Evolutionary conservation across 495 filamentous ascomycete species (phyloP).

Genomic region (Peziza echinospora): DNA sequence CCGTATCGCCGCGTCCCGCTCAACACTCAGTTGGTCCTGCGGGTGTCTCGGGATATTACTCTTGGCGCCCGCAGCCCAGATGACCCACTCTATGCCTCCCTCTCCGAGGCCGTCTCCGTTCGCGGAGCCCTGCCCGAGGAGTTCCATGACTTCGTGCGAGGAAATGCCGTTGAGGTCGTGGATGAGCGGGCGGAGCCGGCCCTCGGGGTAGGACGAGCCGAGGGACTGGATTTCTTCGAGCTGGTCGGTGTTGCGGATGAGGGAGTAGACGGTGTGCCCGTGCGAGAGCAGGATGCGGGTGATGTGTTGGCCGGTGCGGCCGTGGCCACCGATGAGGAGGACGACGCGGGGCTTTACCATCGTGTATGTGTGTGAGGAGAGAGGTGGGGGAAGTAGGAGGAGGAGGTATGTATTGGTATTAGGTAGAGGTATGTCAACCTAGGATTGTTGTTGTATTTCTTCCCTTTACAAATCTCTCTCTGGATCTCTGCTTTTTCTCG

Average conservation of each 20-base stretch:
- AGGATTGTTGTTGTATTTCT: too few species aligned
- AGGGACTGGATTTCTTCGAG: constrained; percentile 38
- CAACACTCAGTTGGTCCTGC: background rate
- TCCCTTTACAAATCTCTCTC: too few species aligned
- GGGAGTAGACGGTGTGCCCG: constrained; percentile 52
- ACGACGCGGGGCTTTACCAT: too few species aligned
- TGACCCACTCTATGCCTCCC: constrained; percentile 40
- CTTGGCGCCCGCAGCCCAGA: constrained; percentile 51
- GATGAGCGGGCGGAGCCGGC: constrained; percentile 30
- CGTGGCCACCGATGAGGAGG: constrained; percentile 61
- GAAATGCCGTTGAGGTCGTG: constrained; percentile 31
- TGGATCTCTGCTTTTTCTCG: too few species aligned
- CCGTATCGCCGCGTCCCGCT: constrained; percentile 37
- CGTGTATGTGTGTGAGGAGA: too few species aligned
- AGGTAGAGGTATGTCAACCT: too few species aligned
- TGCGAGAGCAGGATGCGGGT: constrained; percentile 53
- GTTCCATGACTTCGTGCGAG: constrained; percentile 29
- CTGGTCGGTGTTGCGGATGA: constrained; percentile 52
- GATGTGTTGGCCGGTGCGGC: constrained; percentile 53
- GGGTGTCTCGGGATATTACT: background rate
- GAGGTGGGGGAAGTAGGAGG: too few species aligned
- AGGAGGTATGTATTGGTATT: too few species aligned
- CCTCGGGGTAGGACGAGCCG: constrained; percentile 30
- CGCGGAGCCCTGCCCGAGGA: constrained; percentile 43
- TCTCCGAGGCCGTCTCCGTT: too few species aligned